These are phyloP conservation scores for Podospora bellae-mahoneyi DNA, from an alignment of 495 filamentous ascomycete genomes.

Conservation along the genomic window DNA sequence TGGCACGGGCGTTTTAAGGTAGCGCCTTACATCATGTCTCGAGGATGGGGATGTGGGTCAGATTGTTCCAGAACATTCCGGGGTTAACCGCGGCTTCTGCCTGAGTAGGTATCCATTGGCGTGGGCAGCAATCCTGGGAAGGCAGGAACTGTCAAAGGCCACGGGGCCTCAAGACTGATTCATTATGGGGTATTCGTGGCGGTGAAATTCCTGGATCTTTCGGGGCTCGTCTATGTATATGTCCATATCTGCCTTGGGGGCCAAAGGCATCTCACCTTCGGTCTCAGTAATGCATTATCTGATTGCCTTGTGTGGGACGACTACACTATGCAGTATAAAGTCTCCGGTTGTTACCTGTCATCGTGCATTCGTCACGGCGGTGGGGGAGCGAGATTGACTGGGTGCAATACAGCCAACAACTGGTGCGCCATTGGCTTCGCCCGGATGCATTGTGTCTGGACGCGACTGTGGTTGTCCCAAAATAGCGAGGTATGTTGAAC, in stretches of 20 bases:
- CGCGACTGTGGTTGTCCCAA: neutral
- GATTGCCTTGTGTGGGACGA: neutral
- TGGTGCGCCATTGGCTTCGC: neutral
- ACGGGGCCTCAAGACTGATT: too few species aligned
- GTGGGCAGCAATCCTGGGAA: too few species aligned
- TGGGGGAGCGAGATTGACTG: neutral
- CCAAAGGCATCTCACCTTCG: neutral
- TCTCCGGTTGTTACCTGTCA: neutral
- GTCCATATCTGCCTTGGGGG: neutral
- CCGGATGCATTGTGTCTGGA: neutral
- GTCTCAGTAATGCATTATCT: neutral
- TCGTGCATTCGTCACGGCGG: neutral
- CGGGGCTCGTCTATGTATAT: neutral
- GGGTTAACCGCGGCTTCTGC: too few species aligned
- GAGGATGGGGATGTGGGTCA: neutral
- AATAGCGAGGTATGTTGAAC: neutral
- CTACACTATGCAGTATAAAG: neutral
- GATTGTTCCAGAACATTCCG: neutral
- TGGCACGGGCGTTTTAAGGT: neutral
- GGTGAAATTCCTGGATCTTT: neutral
- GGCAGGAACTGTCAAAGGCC: too few species aligned
- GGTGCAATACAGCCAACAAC: neutral
- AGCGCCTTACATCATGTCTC: neutral
- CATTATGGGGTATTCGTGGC: too few species aligned
- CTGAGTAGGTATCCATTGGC: too few species aligned